These are phyloP conservation scores for Boletus reticulatus DNA, from an alignment of 768 basidiomycete genomes.

Conservation along the genomic window DNA sequence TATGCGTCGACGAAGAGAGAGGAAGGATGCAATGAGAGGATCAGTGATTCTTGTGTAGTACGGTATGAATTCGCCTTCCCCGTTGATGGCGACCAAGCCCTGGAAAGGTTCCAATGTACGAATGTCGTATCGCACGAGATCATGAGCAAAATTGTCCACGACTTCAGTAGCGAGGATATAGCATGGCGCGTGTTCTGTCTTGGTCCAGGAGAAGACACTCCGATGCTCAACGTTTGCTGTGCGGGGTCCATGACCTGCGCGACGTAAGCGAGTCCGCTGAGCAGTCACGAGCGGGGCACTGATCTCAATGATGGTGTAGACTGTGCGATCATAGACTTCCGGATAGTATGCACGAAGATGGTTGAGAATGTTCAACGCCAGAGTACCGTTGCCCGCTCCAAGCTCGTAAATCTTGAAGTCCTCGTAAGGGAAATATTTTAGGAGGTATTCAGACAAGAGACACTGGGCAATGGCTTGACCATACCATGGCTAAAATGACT, in stretches of 20 bases:
- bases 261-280: slow-evolving; percentile 66
- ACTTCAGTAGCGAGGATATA: slow-evolving; percentile 96
- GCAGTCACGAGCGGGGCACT: slow-evolving; percentile 70
- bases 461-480: slow-evolving; percentile 88
- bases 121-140: slow-evolving; percentile 88
- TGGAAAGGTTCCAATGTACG: slow-evolving; percentile 80
- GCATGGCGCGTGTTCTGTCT: slow-evolving; percentile 76
- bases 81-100: slow-evolving; percentile 75
- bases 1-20: slow-evolving; percentile 62
- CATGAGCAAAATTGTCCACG: slow-evolving; percentile 97
- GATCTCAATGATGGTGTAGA: slow-evolving; percentile 95
- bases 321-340: slow-evolving; percentile 90
- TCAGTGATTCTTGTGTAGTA: slow-evolving; percentile 85
- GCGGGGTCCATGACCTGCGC: slow-evolving; percentile 28
- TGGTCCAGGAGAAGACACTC: slow-evolving; percentile 86
- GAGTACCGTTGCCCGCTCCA: slow-evolving; percentile 95
- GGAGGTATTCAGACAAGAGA: slow-evolving; percentile 86
- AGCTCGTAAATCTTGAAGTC: slow-evolving; percentile 97
- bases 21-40: slow-evolving; percentile 76
- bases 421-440: slow-evolving; percentile 95
- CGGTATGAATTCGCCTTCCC: slow-evolving; percentile 77
- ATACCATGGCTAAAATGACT: slow-evolving; percentile 76
- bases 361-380: slow-evolving; percentile 86
- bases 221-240: slow-evolving; percentile 69
- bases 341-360: slow-evolving; percentile 76